Evolutionary conservation across 2,329 filamentous ascomycete species (phyloP).

Genomic region (Aspergillus versicolor): DNA sequence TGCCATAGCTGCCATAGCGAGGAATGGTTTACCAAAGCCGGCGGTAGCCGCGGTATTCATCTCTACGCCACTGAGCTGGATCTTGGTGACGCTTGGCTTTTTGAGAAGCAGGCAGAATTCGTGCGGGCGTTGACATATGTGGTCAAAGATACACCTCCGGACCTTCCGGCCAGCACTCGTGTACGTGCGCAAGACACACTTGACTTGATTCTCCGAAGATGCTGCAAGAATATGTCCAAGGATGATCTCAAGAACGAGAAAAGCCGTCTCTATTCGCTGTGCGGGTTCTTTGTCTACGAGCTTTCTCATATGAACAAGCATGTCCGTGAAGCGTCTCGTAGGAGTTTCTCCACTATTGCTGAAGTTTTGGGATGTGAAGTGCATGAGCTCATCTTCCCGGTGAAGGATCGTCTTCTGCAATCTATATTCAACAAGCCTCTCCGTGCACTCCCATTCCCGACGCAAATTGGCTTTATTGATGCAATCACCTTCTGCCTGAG

Average conservation of each 20-base stretch:
- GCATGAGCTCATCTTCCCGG: constrained; percentile 83
- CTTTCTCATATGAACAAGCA: constrained; percentile 94
- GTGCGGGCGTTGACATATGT: constrained; percentile 92
- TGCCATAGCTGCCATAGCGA: constrained; percentile 96
- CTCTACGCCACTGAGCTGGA: constrained; percentile 82
- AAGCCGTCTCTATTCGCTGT: constrained; percentile 71
- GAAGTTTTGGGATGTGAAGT: constrained; percentile 75
- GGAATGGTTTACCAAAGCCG: constrained; percentile 98
- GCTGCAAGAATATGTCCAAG: constrained; percentile 76
- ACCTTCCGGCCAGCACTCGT: constrained; percentile 86
- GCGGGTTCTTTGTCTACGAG: constrained; percentile 81
- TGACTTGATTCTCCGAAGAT: constrained; percentile 72
- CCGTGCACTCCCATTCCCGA: constrained; percentile 85
- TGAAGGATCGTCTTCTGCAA: constrained; percentile 83
- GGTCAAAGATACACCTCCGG: constrained; percentile 95
- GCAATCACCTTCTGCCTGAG: constrained; percentile 94
- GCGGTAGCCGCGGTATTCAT: constrained; percentile 85
- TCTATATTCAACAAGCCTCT: constrained; percentile 96
- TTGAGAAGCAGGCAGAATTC: constrained; percentile 80
- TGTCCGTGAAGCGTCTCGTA: constrained; percentile 82
- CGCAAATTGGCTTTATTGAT: constrained; percentile 97
- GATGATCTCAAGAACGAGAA: constrained; percentile 71
- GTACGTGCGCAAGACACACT: constrained; percentile 80
- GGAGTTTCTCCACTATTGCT: constrained; percentile 76
- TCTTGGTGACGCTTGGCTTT: constrained; percentile 80